Conservation (phyloP, 805 yeast species). For the Kregervanrija pseudodelftensis region DNA sequence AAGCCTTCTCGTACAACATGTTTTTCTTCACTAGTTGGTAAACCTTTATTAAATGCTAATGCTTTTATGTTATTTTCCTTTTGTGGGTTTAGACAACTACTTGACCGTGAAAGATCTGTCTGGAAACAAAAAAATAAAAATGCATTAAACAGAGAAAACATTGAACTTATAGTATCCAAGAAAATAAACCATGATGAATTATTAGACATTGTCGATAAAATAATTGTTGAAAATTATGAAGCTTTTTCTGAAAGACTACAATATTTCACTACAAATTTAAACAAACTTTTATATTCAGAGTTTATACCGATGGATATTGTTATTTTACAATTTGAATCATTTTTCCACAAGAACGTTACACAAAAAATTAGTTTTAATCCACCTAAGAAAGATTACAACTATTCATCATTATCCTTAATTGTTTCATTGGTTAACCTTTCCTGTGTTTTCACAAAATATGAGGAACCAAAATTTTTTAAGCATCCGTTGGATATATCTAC, state of each 20-base stretch:
- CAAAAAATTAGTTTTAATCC: neutral
- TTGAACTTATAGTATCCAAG: too few species aligned
- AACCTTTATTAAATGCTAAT: too few species aligned
- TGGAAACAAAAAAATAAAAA: conserved; percentile 3
- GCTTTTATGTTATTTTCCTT: neutral
- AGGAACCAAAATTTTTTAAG: neutral
- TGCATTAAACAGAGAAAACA: too few species aligned
- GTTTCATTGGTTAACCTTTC: conserved; percentile 3
- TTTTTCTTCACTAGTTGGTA: neutral
- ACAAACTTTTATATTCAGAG: neutral
- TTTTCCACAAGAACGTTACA: neutral
- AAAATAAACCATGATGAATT: neutral
- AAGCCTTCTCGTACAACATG: conserved; percentile 7
- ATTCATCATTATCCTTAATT: conserved; percentile 11
- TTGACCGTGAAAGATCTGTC: neutral
- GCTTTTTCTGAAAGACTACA: conserved; percentile 9
- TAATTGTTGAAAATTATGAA: conserved; percentile 5
- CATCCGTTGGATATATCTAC: neutral
- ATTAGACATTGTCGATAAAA: neutral
- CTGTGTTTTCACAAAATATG: neutral
- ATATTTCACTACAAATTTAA: conserved; percentile 7
- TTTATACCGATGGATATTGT: neutral
- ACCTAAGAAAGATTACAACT: conserved; percentile 9
- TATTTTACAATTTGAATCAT: conserved; percentile 5
- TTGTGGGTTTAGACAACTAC: neutral